Evolutionary conservation across 495 filamentous ascomycete genomes (phyloP), one percentile per base, ranked within the genome.

Genomic region (Lophiotrema nucula): DNA sequence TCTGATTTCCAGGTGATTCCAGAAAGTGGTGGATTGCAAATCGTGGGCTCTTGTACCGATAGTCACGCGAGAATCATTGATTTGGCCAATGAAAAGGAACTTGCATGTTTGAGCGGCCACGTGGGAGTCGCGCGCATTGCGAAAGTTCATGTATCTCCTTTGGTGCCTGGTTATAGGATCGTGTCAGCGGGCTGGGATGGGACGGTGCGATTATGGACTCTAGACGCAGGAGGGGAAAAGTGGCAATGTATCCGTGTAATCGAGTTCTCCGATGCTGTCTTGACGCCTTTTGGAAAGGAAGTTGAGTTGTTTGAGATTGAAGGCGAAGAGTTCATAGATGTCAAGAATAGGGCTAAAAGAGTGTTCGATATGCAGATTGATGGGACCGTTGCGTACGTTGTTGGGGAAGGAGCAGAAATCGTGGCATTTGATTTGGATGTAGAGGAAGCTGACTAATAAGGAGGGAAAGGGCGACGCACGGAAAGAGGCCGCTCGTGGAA

Each of bases 281-380:
- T 12, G 39, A 43, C 39, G 19, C 31, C 31, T 8, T 35, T 35
- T 15, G 31, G 31, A 35, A 15, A 35, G 8, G 31, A 35, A 35
- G 15, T 35, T 15, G 31, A 35, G 8, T 35, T 35, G 31, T 8
- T 35, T 15, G 11, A 43, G 10, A 21, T 43, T 11, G 39, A 43
- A 21, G 39, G 19, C 39, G 39, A 43, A 21, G 11, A 21, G 18
- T 43, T 21, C 19, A 6, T 12, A 11, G 10, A 21, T 21, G 39
- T 43, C 18, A 6, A 21, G 18, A 43, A 43, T 11, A 6, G 11
- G 6, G 11, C 10, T 6, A 21, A 21, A 21, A 12, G 39, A 18
- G 19, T 43, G 10, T 43, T 43, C 39, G 39, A 43, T 43, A 43
- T 43, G 39, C 8, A 43, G 18, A 43, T 43, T 43, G 39, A 43